Conservation (phyloP, 495 filamentous ascomycete species). For the Bathelium albidoporum region DNA sequence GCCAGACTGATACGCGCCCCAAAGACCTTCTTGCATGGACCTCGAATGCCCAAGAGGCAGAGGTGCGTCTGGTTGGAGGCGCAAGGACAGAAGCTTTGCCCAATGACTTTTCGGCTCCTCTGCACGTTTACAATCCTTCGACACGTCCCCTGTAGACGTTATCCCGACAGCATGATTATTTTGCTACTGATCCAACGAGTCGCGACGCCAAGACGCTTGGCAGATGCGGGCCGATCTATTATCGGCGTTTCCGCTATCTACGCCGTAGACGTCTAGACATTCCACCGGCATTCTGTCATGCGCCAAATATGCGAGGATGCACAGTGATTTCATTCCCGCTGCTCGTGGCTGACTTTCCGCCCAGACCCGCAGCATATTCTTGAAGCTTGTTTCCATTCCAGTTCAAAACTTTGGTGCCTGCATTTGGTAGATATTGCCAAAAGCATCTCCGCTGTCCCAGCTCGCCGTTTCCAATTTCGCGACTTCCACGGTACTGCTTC, state of each 20-base stretch:
- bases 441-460: background rate
- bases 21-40: background rate
- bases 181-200: background rate
- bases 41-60: background rate
- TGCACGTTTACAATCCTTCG: background rate
- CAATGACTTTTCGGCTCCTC: background rate
- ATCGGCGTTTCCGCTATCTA: background rate
- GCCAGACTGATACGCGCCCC: too few species aligned
- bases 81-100: background rate
- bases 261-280: background rate
- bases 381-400: background rate
- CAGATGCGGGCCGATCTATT: background rate
- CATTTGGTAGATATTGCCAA: background rate
- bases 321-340: conserved; percentile 3
- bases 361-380: too few species aligned
- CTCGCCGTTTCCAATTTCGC: background rate
- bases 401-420: background rate
- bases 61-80: background rate
- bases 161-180: background rate
- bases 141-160: background rate
- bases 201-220: background rate
- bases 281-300: background rate
- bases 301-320: background rate
- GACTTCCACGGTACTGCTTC: background rate
- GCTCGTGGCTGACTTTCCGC: background rate